Conservation (phyloP, 2,329 filamentous ascomycete species). For the Diaporthe aspalathi region DNA sequence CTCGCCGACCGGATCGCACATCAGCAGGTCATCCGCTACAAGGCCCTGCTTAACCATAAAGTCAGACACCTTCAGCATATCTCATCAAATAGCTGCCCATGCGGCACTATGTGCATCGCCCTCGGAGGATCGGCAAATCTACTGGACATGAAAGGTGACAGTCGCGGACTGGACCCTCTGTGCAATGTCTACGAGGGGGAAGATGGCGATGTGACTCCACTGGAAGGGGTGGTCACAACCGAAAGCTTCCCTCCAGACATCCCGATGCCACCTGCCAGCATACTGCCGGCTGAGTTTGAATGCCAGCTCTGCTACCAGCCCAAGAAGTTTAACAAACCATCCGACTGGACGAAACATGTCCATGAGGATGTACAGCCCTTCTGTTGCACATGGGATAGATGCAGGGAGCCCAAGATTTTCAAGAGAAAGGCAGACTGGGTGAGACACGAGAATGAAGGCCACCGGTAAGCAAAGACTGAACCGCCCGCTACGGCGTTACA, state of each 20-base stretch:
- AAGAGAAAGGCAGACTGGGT: conserved; percentile 98
- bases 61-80: conserved; percentile 76
- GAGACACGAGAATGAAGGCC: conserved; percentile 90
- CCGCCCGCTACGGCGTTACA: not conserved
- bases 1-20: conserved; percentile 85
- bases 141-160: conserved; percentile 69
- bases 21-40: conserved; percentile 84
- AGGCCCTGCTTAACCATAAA: conserved; percentile 76
- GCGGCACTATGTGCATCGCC: conserved; percentile 71
- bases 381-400: conserved; percentile 88
- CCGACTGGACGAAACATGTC: conserved; percentile 97
- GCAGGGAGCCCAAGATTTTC: conserved; percentile 88
- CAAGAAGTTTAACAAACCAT: conserved; percentile 90
- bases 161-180: conserved; percentile 68
- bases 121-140: conserved; percentile 74
- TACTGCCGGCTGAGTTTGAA: conserved; percentile 88
- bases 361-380: conserved; percentile 95
- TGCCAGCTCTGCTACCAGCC: conserved; percentile 87
- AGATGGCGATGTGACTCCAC: conserved; percentile 74
- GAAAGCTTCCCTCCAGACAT: conserved; percentile 85
- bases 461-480: conserved; percentile 59
- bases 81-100: conserved; percentile 65
- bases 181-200: conserved; percentile 66
- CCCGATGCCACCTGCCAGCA: conserved; percentile 80
- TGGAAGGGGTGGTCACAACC: conserved; percentile 75